Percentiles rank a stretch among this genome's conserved stretches.
phyloP scores from a whole-genome alignment of 495 filamentous ascomycete species.

The Penicillium riverlandense region DNA sequence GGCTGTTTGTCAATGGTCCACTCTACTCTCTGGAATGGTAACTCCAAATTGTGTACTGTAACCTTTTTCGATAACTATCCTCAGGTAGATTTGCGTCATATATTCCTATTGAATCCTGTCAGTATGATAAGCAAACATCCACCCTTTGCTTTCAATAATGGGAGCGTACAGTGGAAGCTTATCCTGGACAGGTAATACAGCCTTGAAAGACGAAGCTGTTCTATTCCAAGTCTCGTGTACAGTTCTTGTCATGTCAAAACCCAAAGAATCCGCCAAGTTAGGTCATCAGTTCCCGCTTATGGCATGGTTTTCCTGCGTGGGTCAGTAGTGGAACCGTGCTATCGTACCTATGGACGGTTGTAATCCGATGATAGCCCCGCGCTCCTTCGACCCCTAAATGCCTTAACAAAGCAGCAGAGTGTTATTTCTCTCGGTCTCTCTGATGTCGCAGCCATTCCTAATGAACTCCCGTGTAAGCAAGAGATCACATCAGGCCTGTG shows the following conservation, averaged over 20 bases:
- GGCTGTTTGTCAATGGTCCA: conserved; percentile 41
- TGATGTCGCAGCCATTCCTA: neutral
- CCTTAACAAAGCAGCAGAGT: neutral
- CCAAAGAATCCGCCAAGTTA: neutral
- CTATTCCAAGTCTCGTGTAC: neutral
- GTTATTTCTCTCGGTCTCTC: neutral
- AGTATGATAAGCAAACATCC: too few species aligned
- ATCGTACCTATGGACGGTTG: conserved; percentile 2
- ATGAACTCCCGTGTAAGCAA: conserved; percentile 14
- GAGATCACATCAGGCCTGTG: conserved; percentile 29
- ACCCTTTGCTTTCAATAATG: too few species aligned
- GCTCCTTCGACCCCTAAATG: neutral
- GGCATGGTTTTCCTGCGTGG: conserved; percentile 2
- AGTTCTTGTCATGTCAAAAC: neutral
- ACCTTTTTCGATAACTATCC: too few species aligned
- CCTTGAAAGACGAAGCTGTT: neutral
- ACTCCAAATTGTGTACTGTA: too few species aligned
- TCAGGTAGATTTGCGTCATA: too few species aligned
- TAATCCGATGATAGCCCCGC: conserved; percentile 13
- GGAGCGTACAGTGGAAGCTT: conserved; percentile 1
- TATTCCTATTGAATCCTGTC: too few species aligned
- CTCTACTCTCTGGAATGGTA: conserved; percentile 20
- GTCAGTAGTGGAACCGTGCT: conserved; percentile 1
- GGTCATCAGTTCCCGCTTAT: conserved; percentile 1
- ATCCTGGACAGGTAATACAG: conserved; percentile 19